A percentile compares a stretch with the other conserved stretches of the same genome.
These are phyloP conservation scores for Komagataella pseudopastoris DNA, from an alignment of 805 yeast species.

Conservation along the genomic window DNA sequence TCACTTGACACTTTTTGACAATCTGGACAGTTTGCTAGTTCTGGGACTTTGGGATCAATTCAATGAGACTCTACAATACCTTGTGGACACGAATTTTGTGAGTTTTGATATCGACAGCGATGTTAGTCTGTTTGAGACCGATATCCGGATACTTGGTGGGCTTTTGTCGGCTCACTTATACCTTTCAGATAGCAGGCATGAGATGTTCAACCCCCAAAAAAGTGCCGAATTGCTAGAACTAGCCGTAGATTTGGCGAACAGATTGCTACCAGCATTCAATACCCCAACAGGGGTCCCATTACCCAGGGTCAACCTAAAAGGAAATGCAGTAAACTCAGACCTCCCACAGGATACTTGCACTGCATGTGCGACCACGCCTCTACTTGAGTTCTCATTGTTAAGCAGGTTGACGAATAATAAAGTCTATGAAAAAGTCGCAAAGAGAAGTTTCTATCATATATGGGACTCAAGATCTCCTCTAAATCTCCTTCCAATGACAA, in stretches of 20 bases:
- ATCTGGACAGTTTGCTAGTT: constrained; percentile 66
- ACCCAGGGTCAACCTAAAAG: constrained; percentile 61
- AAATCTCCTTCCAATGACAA: constrained; percentile 66
- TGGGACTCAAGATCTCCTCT: constrained; percentile 56
- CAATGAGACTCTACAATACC: constrained; percentile 9
- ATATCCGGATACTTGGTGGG: constrained; percentile 76
- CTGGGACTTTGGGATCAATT: constrained; percentile 52
- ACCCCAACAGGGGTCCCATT: constrained; percentile 55
- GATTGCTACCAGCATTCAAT: constrained; percentile 58
- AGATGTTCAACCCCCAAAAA: constrained; percentile 29
- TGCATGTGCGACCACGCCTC: constrained; percentile 78
- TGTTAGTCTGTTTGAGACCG: constrained; percentile 80
- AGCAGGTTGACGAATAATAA: constrained; percentile 66
- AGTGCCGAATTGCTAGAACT: constrained; percentile 58
- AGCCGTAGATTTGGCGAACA: constrained; percentile 65
- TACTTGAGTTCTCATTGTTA: constrained; percentile 67
- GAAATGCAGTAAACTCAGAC: constrained; percentile 33
- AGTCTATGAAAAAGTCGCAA: constrained; percentile 49
- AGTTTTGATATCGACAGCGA: constrained; percentile 51
- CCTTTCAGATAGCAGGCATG: constrained; percentile 36
- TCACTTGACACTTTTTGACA: constrained; percentile 66
- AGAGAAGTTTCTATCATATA: constrained; percentile 47
- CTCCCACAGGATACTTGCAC: constrained; percentile 61
- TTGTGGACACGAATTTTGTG: constrained; percentile 9
- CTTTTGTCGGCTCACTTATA: constrained; percentile 66